Evolutionary conservation across 1,139 yeast genomes (phyloP).

Genomic region (Cylindricascospora bacillispora): DNA sequence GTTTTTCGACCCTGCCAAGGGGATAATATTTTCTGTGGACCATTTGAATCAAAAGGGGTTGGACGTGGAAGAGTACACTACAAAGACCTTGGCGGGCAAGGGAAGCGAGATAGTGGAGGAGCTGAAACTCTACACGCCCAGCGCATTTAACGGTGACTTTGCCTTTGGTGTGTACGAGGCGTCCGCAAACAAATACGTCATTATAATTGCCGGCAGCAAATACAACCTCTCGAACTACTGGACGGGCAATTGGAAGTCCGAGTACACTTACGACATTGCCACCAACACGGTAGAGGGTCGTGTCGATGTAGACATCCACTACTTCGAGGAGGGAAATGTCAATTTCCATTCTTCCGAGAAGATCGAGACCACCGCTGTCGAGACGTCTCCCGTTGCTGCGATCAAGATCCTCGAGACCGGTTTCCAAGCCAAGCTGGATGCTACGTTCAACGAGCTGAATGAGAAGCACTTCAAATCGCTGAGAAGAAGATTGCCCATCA

Average conservation of each 20-base stretch:
- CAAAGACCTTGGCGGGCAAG: slow-evolving; percentile 6
- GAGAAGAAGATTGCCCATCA: slow-evolving; percentile 84
- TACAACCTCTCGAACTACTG: slow-evolving; percentile 68
- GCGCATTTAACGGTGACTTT: slow-evolving; percentile 35
- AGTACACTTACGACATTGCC: slow-evolving; percentile 35
- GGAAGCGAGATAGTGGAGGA: slow-evolving; percentile 9
- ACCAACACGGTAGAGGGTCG: slow-evolving; percentile 36
- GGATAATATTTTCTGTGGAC: slow-evolving; percentile 50
- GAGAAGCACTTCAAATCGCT: slow-evolving; percentile 71
- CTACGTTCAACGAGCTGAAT: slow-evolving; percentile 58
- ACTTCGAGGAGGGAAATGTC: slow-evolving; percentile 93
- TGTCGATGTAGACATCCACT: slow-evolving; percentile 66
- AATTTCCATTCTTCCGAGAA: slow-evolving; percentile 47
- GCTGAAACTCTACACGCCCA: slow-evolving; percentile 28
- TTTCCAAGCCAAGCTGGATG: slow-evolving; percentile 48
- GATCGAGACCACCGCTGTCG: slow-evolving; percentile 20
- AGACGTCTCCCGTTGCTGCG: slow-evolving; percentile 29
- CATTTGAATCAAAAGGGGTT: slow-evolving; percentile 34
- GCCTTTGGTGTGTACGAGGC: slow-evolving; percentile 31
- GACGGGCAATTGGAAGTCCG: slow-evolving; percentile 82
- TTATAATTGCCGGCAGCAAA: slow-evolving; percentile 60
- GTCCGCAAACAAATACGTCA: slow-evolving; percentile 33
- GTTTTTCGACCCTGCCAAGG: slow-evolving; percentile 36
- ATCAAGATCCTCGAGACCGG: slow-evolving; percentile 50
- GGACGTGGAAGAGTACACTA: slow-evolving; percentile 35